Evolutionary conservation across 208 protist species (phyloP).

Genomic region (Leishmania martiniquensis): DNA sequence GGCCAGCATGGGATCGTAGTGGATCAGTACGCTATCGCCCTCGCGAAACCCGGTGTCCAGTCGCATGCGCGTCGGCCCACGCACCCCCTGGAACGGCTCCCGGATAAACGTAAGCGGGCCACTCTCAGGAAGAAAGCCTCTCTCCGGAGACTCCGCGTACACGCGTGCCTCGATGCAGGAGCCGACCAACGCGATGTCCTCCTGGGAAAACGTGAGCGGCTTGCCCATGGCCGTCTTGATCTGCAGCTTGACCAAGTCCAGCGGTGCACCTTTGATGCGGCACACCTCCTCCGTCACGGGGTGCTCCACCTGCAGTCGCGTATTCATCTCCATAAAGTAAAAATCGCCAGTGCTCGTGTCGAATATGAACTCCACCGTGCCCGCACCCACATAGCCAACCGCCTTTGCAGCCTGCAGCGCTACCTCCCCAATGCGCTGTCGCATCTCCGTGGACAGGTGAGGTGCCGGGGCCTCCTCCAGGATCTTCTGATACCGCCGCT

Average conservation of each 20-base stretch:
- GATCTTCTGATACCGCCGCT: slow-evolving; percentile 97
- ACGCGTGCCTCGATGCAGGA: slow-evolving; percentile 94
- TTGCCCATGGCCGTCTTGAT: slow-evolving; percentile 76
- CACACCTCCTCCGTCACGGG: slow-evolving; percentile 96
- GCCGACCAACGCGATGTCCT: slow-evolving; percentile 75
- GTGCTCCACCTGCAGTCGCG: slow-evolving; percentile 97
- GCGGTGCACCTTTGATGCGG: slow-evolving; percentile 43
- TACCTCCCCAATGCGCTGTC: slow-evolving; percentile 79
- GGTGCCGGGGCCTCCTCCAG: slow-evolving; percentile 92
- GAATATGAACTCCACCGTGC: slow-evolving; percentile 99
- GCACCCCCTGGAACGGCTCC: slow-evolving; percentile 40
- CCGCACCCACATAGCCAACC: slow-evolving; percentile 94
- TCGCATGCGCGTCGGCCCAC: slow-evolving; percentile 38
- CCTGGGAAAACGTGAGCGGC: slow-evolving; percentile 81
- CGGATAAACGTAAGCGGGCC: slow-evolving; percentile 33
- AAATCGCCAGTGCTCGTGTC: slow-evolving; percentile 86
- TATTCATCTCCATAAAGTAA: slow-evolving; percentile 99
- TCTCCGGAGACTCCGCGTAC: slow-evolving; percentile 94
- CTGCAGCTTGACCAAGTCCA: slow-evolving; percentile 96
- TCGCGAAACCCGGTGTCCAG: slow-evolving; percentile 86
- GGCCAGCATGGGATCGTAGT: slow-evolving; percentile 98
- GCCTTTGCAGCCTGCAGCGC: slow-evolving; percentile 80
- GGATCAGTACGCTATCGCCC: slow-evolving; percentile 85
- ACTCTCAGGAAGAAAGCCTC: slow-evolving; percentile 86
- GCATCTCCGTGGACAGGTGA: slow-evolving; percentile 52